Percentiles rank a stretch among this genome's conserved stretches.
Evolutionary conservation across 2,329 filamentous ascomycete species (phyloP).

Genomic region (Colletotrichum sp.): DNA sequence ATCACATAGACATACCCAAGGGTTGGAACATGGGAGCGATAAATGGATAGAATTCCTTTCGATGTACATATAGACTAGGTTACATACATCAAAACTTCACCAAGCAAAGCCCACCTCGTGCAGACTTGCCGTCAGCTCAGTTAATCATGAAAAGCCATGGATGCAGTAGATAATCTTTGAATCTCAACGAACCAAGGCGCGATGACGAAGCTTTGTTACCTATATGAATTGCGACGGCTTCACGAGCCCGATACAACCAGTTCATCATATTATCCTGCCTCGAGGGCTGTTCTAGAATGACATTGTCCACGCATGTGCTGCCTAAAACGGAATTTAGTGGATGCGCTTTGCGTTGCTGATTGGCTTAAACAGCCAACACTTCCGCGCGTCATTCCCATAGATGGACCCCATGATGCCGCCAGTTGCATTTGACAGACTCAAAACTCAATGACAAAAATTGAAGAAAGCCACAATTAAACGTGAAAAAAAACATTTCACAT

Average conservation of each 20-base stretch:
- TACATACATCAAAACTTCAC: background rate
- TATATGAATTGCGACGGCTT: background rate
- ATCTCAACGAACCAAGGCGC: background rate
- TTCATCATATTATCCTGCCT: fast-evolving
- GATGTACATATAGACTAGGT: background rate
- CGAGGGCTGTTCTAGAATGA: background rate
- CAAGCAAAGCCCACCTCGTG: fast-evolving
- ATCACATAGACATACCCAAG: background rate
- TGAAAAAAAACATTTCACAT: fast-evolving
- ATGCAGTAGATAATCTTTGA: background rate
- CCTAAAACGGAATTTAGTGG: background rate
- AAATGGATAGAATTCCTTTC: background rate
- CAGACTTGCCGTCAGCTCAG: background rate
- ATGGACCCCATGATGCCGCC: background rate
- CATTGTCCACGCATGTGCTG: background rate
- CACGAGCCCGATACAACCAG: fast-evolving
- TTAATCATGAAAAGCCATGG: background rate
- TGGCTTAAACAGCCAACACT: fast-evolving
- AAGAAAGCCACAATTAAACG: background rate
- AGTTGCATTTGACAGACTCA: fast-evolving
- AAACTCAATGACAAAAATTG: background rate
- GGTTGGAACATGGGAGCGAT: background rate
- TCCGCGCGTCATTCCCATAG: background rate
- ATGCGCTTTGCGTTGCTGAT: background rate
- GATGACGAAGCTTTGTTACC: background rate